These are phyloP conservation scores for Cryptomeria japonica DNA, from an alignment of 75 land plant species.

Conservation along the genomic window DNA sequence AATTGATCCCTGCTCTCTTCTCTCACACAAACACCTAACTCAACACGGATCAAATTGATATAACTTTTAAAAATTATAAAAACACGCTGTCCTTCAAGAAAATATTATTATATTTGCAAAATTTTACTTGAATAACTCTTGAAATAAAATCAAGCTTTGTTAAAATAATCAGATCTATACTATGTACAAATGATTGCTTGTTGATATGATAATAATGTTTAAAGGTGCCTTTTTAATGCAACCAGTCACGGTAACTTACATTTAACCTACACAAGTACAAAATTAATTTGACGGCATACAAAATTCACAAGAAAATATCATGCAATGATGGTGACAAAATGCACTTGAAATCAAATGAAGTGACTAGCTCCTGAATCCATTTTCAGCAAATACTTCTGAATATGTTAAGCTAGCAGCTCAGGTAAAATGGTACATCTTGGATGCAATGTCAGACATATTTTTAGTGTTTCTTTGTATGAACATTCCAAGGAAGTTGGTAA, in stretches of 20 bases:
- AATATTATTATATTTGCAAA: too few relatives aligned
- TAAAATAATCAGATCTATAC: not conserved
- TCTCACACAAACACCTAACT: too few relatives aligned
- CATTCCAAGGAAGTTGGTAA: not conserved
- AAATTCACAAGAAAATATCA: too few relatives aligned
- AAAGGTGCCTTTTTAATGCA: not conserved
- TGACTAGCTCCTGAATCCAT: not conserved
- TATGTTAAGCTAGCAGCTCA: not conserved
- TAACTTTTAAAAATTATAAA: too few relatives aligned
- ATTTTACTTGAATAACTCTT: not conserved
- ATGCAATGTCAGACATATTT: not conserved
- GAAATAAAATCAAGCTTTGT: not conserved
- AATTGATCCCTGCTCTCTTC: too few relatives aligned
- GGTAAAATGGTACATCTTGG: not conserved
- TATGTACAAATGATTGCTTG: not conserved
- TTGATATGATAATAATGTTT: too few relatives aligned
- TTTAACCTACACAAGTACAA: not conserved
- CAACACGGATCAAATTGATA: too few relatives aligned
- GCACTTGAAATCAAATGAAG: not conserved
- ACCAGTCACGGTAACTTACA: not conserved
- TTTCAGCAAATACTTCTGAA: not conserved
- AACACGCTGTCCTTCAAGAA: too few relatives aligned
- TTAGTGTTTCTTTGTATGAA: not conserved
- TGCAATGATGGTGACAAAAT: not conserved
- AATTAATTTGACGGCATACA: not conserved